Evolutionary conservation across 192 early-diverging fungal genomes (phyloP).

Genomic region (Coemansia sp.): DNA sequence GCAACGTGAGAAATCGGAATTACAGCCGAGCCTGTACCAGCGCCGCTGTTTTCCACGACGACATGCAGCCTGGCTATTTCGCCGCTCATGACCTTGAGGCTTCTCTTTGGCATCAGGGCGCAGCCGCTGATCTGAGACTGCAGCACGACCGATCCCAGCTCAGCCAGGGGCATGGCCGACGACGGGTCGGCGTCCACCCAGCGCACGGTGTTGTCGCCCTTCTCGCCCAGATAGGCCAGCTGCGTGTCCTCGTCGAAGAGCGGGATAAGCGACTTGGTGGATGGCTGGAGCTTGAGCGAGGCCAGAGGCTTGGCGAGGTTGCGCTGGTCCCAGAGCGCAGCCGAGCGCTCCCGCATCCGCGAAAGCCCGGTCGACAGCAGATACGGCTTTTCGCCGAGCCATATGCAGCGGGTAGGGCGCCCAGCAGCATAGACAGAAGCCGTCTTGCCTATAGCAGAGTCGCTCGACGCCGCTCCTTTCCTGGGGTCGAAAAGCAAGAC

Average conservation of each 20-base stretch:
- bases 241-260: slow-evolving; percentile 80
- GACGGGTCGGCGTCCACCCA: slow-evolving; percentile 63
- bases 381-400: slow-evolving; percentile 64
- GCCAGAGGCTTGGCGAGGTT: slow-evolving; percentile 59
- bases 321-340: slow-evolving; percentile 74
- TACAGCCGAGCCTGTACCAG: slow-evolving; percentile 58
- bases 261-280: slow-evolving; percentile 67
- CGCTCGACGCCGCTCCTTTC: neutral
- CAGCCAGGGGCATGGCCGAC: slow-evolving; percentile 24
- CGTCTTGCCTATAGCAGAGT: slow-evolving; percentile 14
- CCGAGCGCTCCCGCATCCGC: slow-evolving; percentile 65
- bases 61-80: slow-evolving; percentile 64
- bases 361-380: slow-evolving; percentile 73
- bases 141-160: slow-evolving; percentile 36
- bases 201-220: slow-evolving; percentile 66
- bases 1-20: slow-evolving; percentile 68
- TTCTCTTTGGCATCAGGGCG: slow-evolving; percentile 64
- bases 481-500: slow-evolving; percentile 33
- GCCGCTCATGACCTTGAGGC: slow-evolving; percentile 68
- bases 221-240: slow-evolving; percentile 67
- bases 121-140: slow-evolving; percentile 54
- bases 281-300: slow-evolving; percentile 61
- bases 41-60: slow-evolving; percentile 17
- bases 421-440: slow-evolving; percentile 30
- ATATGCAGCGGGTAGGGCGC: slow-evolving; percentile 58